Conservation (phyloP, 2,329 filamentous ascomycete species). For the Hymenoscyphus fructigenus region DNA sequence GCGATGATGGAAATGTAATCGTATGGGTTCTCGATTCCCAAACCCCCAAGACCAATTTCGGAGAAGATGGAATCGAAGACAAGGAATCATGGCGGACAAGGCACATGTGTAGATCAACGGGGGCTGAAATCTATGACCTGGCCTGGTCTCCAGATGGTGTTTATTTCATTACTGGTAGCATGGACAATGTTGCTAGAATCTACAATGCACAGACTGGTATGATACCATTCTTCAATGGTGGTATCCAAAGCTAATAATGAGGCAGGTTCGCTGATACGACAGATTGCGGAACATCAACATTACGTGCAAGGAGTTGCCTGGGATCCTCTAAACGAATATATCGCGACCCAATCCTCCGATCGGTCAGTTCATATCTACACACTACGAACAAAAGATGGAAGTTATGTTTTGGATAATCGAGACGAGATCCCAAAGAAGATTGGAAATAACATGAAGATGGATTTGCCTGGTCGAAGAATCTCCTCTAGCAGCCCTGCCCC, state of each 20-base stretch:
- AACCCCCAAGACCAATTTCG: conserved; percentile 66
- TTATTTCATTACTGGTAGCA: conserved; percentile 97
- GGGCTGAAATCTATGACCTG: conserved; percentile 95
- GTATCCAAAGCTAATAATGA: conserved; percentile 19
- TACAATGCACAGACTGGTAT: conserved; percentile 90
- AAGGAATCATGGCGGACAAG: conserved; percentile 97
- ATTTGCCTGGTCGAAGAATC: conserved; percentile 86
- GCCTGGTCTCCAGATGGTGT: conserved; percentile 97
- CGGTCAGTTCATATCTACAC: conserved; percentile 97
- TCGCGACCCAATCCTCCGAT: conserved; percentile 97
- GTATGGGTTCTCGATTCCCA: conserved; percentile 85
- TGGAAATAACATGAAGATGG: conserved; percentile 75
- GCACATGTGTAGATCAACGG: conserved; percentile 94
- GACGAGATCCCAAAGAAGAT: conserved; percentile 69
- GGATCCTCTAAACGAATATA: conserved; percentile 97
- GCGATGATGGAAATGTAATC: conserved; percentile 95
- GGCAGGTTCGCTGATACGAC: conserved; percentile 69
- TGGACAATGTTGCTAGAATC: conserved; percentile 97
- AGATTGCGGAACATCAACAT: conserved; percentile 96
- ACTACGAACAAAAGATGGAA: conserved; percentile 92
- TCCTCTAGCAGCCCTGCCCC: conserved; percentile 91
- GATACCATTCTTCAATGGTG: conserved; percentile 26
- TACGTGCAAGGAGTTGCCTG: conserved; percentile 98
- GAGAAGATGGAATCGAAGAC: conserved; percentile 83
- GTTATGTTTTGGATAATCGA: conserved; percentile 73